These are phyloP conservation scores for Hymenoscyphus occultus DNA, from an alignment of 2,329 filamentous ascomycete species.

Conservation along the genomic window DNA sequence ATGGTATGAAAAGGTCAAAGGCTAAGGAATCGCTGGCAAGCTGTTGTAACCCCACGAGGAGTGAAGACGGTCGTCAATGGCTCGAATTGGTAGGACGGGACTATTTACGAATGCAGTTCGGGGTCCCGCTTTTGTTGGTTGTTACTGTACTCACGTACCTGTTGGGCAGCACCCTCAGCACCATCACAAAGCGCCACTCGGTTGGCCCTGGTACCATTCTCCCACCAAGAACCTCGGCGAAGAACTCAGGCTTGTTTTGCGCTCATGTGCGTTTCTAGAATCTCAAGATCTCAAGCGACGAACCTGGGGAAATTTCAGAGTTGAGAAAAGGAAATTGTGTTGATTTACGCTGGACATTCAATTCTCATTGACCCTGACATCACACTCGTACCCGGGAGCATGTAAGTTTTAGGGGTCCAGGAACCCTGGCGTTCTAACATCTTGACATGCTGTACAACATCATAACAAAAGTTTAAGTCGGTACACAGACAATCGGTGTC, in stretches of 20 bases:
- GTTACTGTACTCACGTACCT: no score
- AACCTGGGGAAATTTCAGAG: background rate
- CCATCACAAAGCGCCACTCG: constrained; percentile 1
- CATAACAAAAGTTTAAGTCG: background rate
- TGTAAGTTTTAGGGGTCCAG: background rate
- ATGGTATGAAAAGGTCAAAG: constrained; percentile 5
- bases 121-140: constrained; percentile 17
- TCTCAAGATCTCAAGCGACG: background rate
- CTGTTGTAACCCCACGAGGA: constrained; percentile 20
- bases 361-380: background rate
- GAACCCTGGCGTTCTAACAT: background rate
- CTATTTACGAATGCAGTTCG: constrained; percentile 12
- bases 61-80: constrained; percentile 19
- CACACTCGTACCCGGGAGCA: background rate
- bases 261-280: background rate
- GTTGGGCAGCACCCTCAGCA: no score
- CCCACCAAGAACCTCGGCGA: background rate
- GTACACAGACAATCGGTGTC: background rate
- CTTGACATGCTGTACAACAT: constrained; percentile 5
- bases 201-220: background rate
- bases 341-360: no score
- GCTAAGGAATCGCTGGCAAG: constrained; percentile 15
- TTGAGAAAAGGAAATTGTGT: no score
- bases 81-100: background rate
- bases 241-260: background rate